phyloP scores from a whole-genome alignment of 805 yeast genomes.

The Hemisphaericaspora nanyangensis region DNA sequence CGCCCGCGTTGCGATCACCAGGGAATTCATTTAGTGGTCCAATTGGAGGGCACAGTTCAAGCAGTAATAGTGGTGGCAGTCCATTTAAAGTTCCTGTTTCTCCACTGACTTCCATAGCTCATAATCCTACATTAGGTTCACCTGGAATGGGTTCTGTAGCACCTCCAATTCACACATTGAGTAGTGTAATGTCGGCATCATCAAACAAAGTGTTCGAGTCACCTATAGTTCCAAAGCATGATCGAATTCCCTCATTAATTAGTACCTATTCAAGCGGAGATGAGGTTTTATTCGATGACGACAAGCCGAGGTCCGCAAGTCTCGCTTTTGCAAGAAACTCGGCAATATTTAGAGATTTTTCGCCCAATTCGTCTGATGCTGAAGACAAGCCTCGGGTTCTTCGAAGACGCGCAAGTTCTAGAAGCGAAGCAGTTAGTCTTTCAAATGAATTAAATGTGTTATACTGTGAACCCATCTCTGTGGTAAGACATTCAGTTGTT shows the following conservation, averaged over 20 bases:
- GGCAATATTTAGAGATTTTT: slow-evolving; percentile 21
- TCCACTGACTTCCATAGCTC: slow-evolving; percentile 19
- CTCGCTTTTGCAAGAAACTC: neutral
- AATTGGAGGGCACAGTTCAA: slow-evolving; percentile 7
- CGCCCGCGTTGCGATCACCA: slow-evolving; percentile 32
- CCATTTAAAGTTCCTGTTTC: slow-evolving; percentile 48
- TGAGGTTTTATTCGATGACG: slow-evolving; percentile 14
- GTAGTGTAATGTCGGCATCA: slow-evolving; percentile 19
- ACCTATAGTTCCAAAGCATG: slow-evolving; percentile 18
- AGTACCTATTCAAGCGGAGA: slow-evolving; percentile 32
- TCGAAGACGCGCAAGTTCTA: slow-evolving; percentile 48
- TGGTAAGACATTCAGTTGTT: slow-evolving; percentile 64
- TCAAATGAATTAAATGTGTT: slow-evolving; percentile 56
- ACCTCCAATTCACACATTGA: neutral
- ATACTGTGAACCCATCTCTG: slow-evolving; percentile 84
- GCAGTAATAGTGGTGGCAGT: slow-evolving; percentile 10
- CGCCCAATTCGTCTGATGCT: slow-evolving; percentile 63
- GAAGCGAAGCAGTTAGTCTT: slow-evolving; percentile 17
- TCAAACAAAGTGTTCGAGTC: slow-evolving; percentile 22
- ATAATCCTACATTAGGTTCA: neutral
- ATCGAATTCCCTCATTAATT: slow-evolving; percentile 28
- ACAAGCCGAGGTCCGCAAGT: slow-evolving; percentile 6
- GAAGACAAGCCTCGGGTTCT: slow-evolving; percentile 54
- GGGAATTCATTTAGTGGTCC: slow-evolving; percentile 27
- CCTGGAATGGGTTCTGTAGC: neutral